Evolutionary conservation across 78 protist species (phyloP).

Genomic region (Dictyostelium firmibasis): DNA sequence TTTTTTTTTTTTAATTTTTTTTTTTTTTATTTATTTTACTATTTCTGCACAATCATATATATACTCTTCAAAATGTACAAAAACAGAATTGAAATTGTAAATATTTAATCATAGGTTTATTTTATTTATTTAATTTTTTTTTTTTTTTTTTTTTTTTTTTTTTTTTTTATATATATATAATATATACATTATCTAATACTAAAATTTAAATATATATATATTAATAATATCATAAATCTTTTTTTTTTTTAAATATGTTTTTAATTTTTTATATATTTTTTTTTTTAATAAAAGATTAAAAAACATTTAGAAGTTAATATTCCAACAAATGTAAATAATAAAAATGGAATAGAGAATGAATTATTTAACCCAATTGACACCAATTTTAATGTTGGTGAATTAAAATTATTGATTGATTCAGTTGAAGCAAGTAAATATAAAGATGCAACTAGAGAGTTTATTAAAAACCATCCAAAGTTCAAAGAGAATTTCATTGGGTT

Average conservation of each 20-base stretch:
- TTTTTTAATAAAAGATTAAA: not conserved
- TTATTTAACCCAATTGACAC: not conserved
- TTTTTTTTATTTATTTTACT: not conserved
- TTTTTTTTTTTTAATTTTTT: not conserved
- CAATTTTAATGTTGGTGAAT: not conserved
- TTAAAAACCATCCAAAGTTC: not conserved
- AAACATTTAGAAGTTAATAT: conserved; percentile 4
- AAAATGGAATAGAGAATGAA: not conserved
- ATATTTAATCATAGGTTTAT: not conserved
- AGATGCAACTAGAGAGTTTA: not conserved
- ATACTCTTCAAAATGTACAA: not conserved
- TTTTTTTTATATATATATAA: too few relatives aligned
- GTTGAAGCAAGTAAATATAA: not conserved
- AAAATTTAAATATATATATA: too few relatives aligned
- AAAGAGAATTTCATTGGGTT: not conserved
- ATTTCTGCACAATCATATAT: not conserved
- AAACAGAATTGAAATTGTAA: conserved; percentile 5
- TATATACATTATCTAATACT: too few relatives aligned
- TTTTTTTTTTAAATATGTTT: not conserved
- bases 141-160: not conserved
- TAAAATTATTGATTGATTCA: conserved; percentile 33
- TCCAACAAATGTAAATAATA: not conserved
- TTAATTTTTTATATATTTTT: not conserved
- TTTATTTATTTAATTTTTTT: not conserved
- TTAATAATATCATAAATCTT: not conserved